Base-by-base conservation (phyloP, 2,329 filamentous ascomycete species). In the Xylariaceae sp. region DNA sequence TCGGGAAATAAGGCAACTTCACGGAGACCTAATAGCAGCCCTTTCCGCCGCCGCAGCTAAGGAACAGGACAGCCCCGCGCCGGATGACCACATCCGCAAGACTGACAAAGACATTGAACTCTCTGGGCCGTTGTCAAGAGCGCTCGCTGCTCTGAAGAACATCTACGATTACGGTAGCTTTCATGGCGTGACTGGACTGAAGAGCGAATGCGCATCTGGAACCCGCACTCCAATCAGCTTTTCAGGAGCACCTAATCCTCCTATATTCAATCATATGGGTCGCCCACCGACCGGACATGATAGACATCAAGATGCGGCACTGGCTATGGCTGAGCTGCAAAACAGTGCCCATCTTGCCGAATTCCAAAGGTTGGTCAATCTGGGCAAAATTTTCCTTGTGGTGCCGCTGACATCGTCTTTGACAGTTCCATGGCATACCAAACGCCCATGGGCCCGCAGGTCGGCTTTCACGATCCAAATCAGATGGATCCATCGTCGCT, bases 141-240 rank as follows among this genome's bases (percentile, higher is more conserved):
- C 83, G 1, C 69, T 87, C 22, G 78, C 76, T 5, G 83, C 83
- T 0, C 71, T 87, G 31, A 82, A 77, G 59, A 86, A 84, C 60
- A 86, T 87, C 2, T 87, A 87, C 62, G 82, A 86, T 61, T 81
- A 86, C 66, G 83, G 83, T 1, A 79, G 76, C 47, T 72, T 86
- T 12, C 72, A 78, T 13, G 80, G 79, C 4, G 71, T 73, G 0
- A 67, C 69, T n/a, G 65, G 61, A 0, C 45, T 78, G 14, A 80
- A 78, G 62, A 73, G 74, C 42, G 79, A 83, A 33, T 72, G 71
- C 12, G 74, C 73, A 22, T 74, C 74, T 5, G 74, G 71, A 12
- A 73, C 73, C 41, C 70, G 72, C 5, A 67, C 69, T 2, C 75
- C 71, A 0, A 79, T 77, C 38, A 77, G 76, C 33, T 69, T 67